A percentile compares a stretch with the other conserved stretches of the same genome.
These are phyloP conservation scores for Yarrowia yakushimensis DNA, from an alignment of 805 yeast species.

Conservation along the genomic window DNA sequence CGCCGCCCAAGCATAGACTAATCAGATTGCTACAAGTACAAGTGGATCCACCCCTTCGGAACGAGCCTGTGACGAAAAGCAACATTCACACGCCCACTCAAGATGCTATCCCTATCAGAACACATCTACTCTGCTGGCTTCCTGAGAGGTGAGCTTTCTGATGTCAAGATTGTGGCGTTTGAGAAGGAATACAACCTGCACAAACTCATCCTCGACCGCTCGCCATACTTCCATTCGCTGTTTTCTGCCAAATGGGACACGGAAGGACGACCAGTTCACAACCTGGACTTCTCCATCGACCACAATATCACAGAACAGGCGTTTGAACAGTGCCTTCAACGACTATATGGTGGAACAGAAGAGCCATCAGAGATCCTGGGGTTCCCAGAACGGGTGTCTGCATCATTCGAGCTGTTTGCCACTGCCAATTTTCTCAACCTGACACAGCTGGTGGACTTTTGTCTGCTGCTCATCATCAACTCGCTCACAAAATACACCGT, in stretches of 20 bases:
- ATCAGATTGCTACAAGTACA: background rate
- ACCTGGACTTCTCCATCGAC: slow-evolving; percentile 43
- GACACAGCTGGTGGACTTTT: slow-evolving; percentile 44
- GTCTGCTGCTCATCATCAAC: slow-evolving; percentile 43
- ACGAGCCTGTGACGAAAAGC: background rate
- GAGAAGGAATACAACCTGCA: slow-evolving; percentile 47
- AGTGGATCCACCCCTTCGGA: background rate
- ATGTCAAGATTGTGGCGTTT: slow-evolving; percentile 49
- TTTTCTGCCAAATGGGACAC: slow-evolving; percentile 46
- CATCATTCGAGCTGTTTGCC: slow-evolving; percentile 25
- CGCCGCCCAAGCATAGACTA: background rate
- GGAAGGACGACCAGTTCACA: slow-evolving; percentile 24
- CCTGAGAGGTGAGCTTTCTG: slow-evolving; percentile 6
- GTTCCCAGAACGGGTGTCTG: slow-evolving; percentile 9
- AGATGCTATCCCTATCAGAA: background rate
- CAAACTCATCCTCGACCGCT: slow-evolving; percentile 44
- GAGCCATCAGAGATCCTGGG: slow-evolving; percentile 2
- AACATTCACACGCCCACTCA: background rate
- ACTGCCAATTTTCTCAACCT: slow-evolving; percentile 49
- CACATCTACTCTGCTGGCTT: background rate
- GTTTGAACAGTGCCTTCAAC: slow-evolving; percentile 48
- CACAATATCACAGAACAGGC: slow-evolving; percentile 44
- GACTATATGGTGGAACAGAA: slow-evolving; percentile 45
- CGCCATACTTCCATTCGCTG: slow-evolving; percentile 48
- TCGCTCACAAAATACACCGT: slow-evolving; percentile 41